A percentile compares a stretch with the other conserved stretches of the same genome.
Evolutionary conservation across 441 rosid genomes (phyloP).

Genomic region (Flueggea neowawraea): DNA sequence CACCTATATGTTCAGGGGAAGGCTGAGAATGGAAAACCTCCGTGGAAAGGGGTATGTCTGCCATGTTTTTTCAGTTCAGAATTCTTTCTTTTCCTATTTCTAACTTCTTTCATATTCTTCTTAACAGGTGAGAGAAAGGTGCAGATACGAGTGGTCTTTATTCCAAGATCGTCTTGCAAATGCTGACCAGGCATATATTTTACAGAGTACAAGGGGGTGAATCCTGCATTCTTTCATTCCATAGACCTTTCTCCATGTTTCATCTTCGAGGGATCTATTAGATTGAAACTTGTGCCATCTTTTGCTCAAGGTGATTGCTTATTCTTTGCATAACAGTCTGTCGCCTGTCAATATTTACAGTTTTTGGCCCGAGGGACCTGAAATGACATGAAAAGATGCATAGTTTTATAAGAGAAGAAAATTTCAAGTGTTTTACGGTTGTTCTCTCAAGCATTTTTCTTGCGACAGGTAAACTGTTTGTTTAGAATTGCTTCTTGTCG

Average conservation of each 20-base stretch:
- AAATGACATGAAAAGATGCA: too few relatives aligned
- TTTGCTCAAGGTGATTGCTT: too few relatives aligned
- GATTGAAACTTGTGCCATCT: too few relatives aligned
- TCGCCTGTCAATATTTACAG: too few relatives aligned
- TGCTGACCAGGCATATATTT: conserved; percentile 59
- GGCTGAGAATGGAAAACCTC: conserved; percentile 56
- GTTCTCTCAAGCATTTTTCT: too few relatives aligned
- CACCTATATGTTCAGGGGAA: conserved; percentile 43
- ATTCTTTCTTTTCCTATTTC: neutral
- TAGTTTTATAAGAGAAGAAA: too few relatives aligned
- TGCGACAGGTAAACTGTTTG: too few relatives aligned
- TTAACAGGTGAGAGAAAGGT: conserved; percentile 75
- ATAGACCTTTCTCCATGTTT: neutral
- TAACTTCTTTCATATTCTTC: conserved; percentile 1
- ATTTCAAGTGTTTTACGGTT: too few relatives aligned
- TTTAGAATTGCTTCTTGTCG: too few relatives aligned
- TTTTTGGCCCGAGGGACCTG: too few relatives aligned
- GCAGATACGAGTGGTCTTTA: conserved; percentile 78
- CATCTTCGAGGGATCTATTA: neutral
- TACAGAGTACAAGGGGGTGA: conserved; percentile 30
- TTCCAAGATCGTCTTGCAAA: conserved; percentile 58
- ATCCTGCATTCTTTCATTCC: neutral
- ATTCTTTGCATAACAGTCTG: too few relatives aligned
- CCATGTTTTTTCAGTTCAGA: neutral
- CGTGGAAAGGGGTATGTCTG: conserved; percentile 80